Evolutionary conservation across 2,329 filamentous ascomycete species (phyloP).

Genomic region (Byssochlamys sp.): DNA sequence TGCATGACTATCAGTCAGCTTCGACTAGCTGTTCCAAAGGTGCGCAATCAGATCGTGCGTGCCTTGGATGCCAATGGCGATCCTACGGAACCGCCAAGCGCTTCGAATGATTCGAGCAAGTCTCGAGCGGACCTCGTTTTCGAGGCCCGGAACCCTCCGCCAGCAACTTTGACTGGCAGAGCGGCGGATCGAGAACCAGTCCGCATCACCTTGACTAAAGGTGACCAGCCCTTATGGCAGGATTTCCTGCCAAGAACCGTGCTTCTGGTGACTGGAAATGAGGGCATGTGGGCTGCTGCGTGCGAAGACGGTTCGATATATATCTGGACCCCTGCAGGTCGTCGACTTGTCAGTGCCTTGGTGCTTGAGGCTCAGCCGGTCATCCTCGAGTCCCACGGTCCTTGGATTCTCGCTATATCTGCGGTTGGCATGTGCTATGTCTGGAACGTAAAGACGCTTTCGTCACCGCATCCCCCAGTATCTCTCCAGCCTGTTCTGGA

Average conservation of each 20-base stretch:
- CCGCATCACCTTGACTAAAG: constrained; percentile 69
- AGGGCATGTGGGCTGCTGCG: constrained; percentile 81
- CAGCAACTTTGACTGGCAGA: constrained; percentile 50
- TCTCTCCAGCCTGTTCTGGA: constrained; percentile 84
- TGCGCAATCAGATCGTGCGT: constrained; percentile 71
- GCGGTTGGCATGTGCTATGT: constrained; percentile 82
- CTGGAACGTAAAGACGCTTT: constrained; percentile 79
- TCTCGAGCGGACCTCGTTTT: constrained; percentile 63
- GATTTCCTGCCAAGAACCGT: constrained; percentile 82
- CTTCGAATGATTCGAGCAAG: constrained; percentile 34
- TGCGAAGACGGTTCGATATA: constrained; percentile 89
- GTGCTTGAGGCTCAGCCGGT: constrained; percentile 87
- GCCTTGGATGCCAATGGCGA: constrained; percentile 55
- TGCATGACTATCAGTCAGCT: constrained; percentile 72
- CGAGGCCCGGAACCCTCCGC: constrained; percentile 74
- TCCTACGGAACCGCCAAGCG: constrained; percentile 30
- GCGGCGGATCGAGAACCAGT: constrained; percentile 66
- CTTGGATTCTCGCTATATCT: constrained; percentile 83
- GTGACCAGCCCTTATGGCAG: constrained; percentile 77
- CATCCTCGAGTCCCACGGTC: constrained; percentile 79
- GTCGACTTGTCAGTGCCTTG: constrained; percentile 73
- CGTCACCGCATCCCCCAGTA: constrained; percentile 77
- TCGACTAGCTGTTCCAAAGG: constrained; percentile 75
- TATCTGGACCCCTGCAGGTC: constrained; percentile 83
- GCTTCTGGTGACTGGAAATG: constrained; percentile 81